phyloP scores from a whole-genome alignment of 2,329 filamentous ascomycete genomes.

The Hypoxylon sp. region DNA sequence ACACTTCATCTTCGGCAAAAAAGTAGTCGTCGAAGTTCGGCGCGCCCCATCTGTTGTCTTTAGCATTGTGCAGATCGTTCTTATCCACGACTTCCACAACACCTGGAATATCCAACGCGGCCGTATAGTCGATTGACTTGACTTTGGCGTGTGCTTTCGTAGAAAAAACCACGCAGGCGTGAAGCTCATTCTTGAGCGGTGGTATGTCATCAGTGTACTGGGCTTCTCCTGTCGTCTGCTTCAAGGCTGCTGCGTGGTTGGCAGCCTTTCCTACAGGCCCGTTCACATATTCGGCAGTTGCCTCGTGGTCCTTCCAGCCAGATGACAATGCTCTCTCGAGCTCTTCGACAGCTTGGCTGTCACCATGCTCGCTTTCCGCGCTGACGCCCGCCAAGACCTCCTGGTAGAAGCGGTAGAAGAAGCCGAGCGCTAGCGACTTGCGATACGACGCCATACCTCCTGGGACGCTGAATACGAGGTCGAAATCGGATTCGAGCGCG shows the following conservation, averaged over 20 bases:
- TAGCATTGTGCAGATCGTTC: constrained; percentile 76
- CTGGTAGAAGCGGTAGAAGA: constrained; percentile 98
- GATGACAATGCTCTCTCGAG: constrained; percentile 85
- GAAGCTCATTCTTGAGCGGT: constrained; percentile 83
- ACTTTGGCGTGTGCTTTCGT: constrained; percentile 89
- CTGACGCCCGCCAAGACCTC: constrained; percentile 75
- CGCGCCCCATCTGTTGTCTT: constrained; percentile 91
- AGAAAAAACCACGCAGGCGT: constrained; percentile 86
- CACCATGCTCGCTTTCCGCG: constrained; percentile 57
- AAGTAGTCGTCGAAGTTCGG: constrained; percentile 85
- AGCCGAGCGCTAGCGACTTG: constrained; percentile 86
- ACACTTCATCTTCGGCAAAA: constrained; percentile 90
- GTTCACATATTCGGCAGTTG: constrained; percentile 79
- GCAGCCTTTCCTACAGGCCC: constrained; percentile 85
- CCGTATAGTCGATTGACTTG: constrained; percentile 74
- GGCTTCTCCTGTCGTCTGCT: constrained; percentile 92
- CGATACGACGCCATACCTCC: constrained; percentile 98
- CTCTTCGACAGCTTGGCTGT: constrained; percentile 80
- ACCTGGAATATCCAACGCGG: constrained; percentile 83
- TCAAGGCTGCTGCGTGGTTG: constrained; percentile 87
- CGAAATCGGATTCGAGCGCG: constrained; percentile 87
- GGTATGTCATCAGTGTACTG: constrained; percentile 98
- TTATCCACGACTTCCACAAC: constrained; percentile 87
- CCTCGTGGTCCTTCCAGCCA: constrained; percentile 79
- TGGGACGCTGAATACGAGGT: constrained; percentile 87